These are phyloP conservation scores for Kodamaea arcana DNA, from an alignment of 1,139 yeast species.

Conservation along the genomic window DNA sequence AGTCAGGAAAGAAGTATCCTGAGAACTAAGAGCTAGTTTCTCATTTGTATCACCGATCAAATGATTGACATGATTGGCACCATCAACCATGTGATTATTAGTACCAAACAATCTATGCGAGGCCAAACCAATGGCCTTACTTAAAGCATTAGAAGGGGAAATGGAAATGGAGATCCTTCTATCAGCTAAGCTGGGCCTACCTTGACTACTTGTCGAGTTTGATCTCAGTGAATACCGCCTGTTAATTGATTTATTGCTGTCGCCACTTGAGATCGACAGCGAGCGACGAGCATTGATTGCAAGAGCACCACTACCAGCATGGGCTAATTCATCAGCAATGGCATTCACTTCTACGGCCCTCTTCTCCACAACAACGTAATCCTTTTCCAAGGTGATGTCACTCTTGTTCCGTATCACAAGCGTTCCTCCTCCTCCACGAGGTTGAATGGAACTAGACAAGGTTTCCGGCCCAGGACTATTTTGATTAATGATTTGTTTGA, in stretches of 20 bases:
- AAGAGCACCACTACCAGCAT: constrained; percentile 56
- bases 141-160: constrained; percentile 84
- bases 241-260: constrained; percentile 9
- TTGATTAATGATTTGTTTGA: constrained; percentile 39
- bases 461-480: constrained; percentile 43
- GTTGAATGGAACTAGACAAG: constrained; percentile 18
- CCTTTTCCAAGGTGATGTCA: constrained; percentile 61
- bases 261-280: constrained; percentile 15
- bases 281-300: constrained; percentile 34
- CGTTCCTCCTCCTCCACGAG: constrained; percentile 6
- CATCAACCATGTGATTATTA: constrained; percentile 3
- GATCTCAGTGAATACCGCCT: constrained; percentile 33
- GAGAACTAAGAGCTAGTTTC: constrained; percentile 1
- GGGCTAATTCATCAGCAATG: constrained; percentile 84
- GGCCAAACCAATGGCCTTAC: constrained; percentile 84
- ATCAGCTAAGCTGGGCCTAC: constrained; percentile 51
- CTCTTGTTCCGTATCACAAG: constrained; percentile 23
- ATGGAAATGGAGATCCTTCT: constrained; percentile 65
- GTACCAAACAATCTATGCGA: constrained; percentile 80
- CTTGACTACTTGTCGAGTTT: constrained; percentile 29
- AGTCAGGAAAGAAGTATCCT: constrained; percentile 16
- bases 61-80: constrained; percentile 6
- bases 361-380: constrained; percentile 92
- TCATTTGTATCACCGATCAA: constrained; percentile 15
- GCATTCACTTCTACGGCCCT: constrained; percentile 94